Evolutionary conservation across 2,329 filamentous ascomycete genomes (phyloP), one percentile per base, ranked within the genome.

Genomic region (Ascochyta lentis): DNA sequence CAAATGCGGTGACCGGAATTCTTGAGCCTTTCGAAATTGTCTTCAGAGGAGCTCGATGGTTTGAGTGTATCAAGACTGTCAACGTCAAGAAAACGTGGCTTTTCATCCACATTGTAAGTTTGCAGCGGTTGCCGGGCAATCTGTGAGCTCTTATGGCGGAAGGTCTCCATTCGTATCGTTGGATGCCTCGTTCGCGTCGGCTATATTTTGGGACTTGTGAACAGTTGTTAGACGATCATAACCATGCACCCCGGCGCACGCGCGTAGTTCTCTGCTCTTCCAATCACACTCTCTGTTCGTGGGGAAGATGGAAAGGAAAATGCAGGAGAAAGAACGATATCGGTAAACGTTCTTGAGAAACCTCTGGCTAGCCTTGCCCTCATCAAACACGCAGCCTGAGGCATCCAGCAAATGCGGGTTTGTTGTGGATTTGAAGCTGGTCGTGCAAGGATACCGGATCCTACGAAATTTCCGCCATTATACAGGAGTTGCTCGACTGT

Each of bases 41-140:
- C 62, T 15, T 53, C 42, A 4, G 55, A 56, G n/a, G 63, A 62
- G 8, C 60, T 60, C 7, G 54, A 39, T 6, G 67, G 59, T 6
- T 48, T 37, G 31, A 50, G 56, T 4, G 60, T 62, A 7, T 61
- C 56, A 31, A 65, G 61, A 40, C 64, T 70, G 23, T 61, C 55
- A 1, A 63, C n/a, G 42, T 56, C 65, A 7, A 54, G 33, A 10
- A 39, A 29, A 16, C 52, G 41, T 23, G 41, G 37, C 19, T 55
- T 51, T 6, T 62, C 49, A 6, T 59, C 19, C 22, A 24, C 8
- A 12, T 35, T 50, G 41, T 56, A 59, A 22, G 33, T 41, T 40
- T 16, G 37, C 19, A 43, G 31, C 40, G 46, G 39, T 16, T 41
- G 42, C 15, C 55, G 38, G 15, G 46, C 52, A 3, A 64, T 26